Evolutionary conservation across 140 eudicot species (phyloP), one percentile per base, ranked within the genome.

Genomic region (Ambrosia hybrid): DNA sequence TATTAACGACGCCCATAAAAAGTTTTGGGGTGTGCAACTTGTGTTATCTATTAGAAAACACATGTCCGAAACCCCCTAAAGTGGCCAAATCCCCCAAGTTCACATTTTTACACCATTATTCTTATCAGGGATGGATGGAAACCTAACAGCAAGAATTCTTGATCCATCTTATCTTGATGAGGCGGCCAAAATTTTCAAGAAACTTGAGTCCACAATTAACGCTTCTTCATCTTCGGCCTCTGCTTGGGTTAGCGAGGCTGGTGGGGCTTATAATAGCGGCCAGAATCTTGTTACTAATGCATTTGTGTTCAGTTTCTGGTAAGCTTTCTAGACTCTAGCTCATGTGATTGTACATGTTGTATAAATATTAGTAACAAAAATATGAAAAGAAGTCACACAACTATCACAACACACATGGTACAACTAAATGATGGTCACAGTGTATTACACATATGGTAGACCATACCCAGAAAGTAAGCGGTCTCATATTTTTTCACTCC

Each of bases 171-270:
- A 63, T 69, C 96, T 92, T 33, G 95, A 92, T 66, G 76, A 77
- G 1, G 83, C 52, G 58, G 87, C 76, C 6, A 75, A 82, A 52
- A 76, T 84, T 57, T 92, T 85, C 56, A 87, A 80, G 65, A 74
- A 80, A 52, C 95, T 92, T 83, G 81, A 87, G 48, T 76, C 65
- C 57, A 67, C 80, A 17, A 48, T 92, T 51, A 80, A 79, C 78
- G 68, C 21, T 53, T 85, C 95, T 4, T 48, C 46, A 38, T 64
- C 75, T 71, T 78, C 82, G 2, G 90, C 96, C n/a, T n/a, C 64
- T 13, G 87, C 92, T 12, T 91, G 98, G 98, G 90, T 90, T 80
- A 89, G 95, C 41, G 98, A 92, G 75, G 82, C 96, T 10, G 98
- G 96, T 57, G 98, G 98, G 3, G 96, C 92, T 12, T 89, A 79